Conservation (phyloP, 306 rosid species). For the Cucurbita pepo region DNA sequence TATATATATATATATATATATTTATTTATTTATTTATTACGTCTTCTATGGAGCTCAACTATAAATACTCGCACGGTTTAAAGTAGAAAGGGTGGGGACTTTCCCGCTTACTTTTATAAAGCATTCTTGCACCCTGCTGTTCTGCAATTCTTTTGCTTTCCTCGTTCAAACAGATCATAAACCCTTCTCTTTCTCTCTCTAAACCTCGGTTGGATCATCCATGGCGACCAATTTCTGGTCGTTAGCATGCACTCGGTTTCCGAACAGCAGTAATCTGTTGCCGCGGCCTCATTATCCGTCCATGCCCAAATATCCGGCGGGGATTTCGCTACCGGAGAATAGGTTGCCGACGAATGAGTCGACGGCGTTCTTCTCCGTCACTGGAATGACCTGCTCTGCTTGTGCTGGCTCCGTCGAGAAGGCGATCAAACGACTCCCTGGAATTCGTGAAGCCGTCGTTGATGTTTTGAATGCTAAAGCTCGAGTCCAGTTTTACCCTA, state of each 20-base stretch:
- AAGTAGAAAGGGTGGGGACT: not conserved
- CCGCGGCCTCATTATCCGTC: slow-evolving; percentile 8
- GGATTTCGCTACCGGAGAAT: not conserved
- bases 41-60: not conserved
- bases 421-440: slow-evolving; percentile 54
- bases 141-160: not conserved
- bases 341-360: slow-evolving; percentile 9
- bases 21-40: too few relatives aligned
- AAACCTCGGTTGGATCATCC: not conserved
- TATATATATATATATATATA: too few relatives aligned
- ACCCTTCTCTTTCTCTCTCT: not conserved
- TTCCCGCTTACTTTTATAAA: not conserved
- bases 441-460: slow-evolving; percentile 50
- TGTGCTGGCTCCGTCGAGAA: slow-evolving; percentile 74
- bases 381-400: slow-evolving; percentile 65
- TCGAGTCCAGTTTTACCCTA: slow-evolving; percentile 41
- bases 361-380: slow-evolving; percentile 45
- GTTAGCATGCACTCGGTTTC: not conserved
- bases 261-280: not conserved
- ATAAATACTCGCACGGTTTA: not conserved
- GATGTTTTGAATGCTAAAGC: slow-evolving; percentile 51
- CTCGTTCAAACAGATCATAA: not conserved
- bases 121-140: not conserved
- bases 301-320: slow-evolving; percentile 5
- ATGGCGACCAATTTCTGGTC: slow-evolving; percentile 4